phyloP scores from a whole-genome alignment of 2,329 filamentous ascomycete genomes.

The Allantophomopsis cytisporea region DNA sequence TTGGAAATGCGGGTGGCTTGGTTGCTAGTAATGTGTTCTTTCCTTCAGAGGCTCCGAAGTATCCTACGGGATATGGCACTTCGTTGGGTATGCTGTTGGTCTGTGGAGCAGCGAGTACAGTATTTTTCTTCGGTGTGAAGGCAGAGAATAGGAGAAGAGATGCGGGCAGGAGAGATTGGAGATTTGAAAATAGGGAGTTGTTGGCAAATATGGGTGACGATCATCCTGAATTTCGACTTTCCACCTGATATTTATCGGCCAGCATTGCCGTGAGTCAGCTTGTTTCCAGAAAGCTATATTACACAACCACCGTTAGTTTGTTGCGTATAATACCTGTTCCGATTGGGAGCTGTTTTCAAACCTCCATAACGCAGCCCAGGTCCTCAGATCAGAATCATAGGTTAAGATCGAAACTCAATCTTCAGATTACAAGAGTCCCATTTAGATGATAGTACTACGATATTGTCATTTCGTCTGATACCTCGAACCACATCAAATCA shows the following conservation, averaged over 20 bases:
- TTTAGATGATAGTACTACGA: too few relatives aligned
- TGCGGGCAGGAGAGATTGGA: slow-evolving; percentile 28
- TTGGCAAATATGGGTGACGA: slow-evolving; percentile 32
- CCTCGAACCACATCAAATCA: too few relatives aligned
- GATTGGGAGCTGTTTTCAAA: too few relatives aligned
- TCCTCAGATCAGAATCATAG: too few relatives aligned
- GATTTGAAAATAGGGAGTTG: slow-evolving; percentile 23
- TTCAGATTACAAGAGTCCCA: too few relatives aligned
- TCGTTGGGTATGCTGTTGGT: slow-evolving; percentile 1
- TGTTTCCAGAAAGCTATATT: too few relatives aligned
- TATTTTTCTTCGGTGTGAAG: slow-evolving; percentile 25
- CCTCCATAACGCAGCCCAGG: too few relatives aligned
- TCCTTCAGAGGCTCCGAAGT: slow-evolving; percentile 18
- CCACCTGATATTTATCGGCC: slow-evolving; percentile 22
- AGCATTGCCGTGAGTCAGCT: too few relatives aligned
- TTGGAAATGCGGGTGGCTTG: slow-evolving; percentile 31
- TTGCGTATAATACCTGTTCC: too few relatives aligned
- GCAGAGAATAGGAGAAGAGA: slow-evolving; percentile 30
- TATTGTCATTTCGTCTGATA: too few relatives aligned
- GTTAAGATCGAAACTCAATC: too few relatives aligned
- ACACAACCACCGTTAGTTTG: too few relatives aligned
- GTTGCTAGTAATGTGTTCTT: slow-evolving; percentile 22
- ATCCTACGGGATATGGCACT: slow-evolving; percentile 8
- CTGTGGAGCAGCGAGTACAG: slow-evolving; percentile 10
- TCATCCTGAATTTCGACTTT: slow-evolving; percentile 33